Percentiles rank a stretch among this genome's conserved stretches.
phyloP scores from a whole-genome alignment of 208 protist species.

The Endotrypanum monterogeii region DNA sequence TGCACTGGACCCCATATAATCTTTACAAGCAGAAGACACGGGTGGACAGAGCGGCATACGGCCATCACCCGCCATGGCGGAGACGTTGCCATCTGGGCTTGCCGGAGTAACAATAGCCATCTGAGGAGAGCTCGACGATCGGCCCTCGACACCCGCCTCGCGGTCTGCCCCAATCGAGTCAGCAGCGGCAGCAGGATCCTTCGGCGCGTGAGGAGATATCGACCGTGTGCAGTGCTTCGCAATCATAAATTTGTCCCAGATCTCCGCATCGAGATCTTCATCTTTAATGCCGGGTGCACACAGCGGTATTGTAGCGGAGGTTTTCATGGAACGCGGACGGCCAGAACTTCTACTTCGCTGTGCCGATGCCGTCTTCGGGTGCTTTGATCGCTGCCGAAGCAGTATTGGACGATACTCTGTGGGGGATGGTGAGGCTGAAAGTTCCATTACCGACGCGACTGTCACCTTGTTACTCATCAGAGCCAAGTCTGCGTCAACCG shows the following conservation, averaged over 20 bases:
- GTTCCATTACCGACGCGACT: neutral
- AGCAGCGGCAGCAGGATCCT: neutral
- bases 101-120: neutral
- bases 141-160: neutral
- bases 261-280: constrained; percentile 4
- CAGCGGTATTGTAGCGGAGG: neutral
- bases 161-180: neutral
- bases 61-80: neutral
- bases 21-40: neutral
- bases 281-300: neutral
- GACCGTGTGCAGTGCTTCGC: neutral
- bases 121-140: neutral
- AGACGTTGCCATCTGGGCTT: neutral
- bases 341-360: neutral
- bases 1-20: neutral
- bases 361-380: neutral
- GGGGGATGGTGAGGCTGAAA: neutral
- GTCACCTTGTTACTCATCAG: neutral
- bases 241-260: neutral
- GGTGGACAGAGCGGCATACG: neutral
- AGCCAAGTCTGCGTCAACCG: neutral
- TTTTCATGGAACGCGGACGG: neutral
- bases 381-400: neutral
- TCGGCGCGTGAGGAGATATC: neutral
- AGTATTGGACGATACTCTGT: neutral